Base-by-base conservation (phyloP, 805 yeast species). In the Metschnikowia cubensis region DNA sequence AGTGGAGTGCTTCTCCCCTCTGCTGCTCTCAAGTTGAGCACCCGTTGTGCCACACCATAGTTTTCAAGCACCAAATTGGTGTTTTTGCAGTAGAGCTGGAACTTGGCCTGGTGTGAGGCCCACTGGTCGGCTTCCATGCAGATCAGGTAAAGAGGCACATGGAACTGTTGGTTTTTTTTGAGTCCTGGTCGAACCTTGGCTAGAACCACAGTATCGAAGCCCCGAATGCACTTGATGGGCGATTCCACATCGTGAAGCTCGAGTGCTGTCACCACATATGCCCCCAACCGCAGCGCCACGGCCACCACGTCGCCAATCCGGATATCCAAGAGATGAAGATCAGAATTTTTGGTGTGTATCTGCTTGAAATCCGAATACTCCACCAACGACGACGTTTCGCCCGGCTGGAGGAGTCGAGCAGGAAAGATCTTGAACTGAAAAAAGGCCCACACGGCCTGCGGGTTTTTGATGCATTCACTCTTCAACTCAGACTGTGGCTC, bases 221-320 rank as follows among this genome's bases (percentile, higher is more conserved):
- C 90, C 54, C 89, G 68, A 50, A 82, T 70, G 59, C 89, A 84
- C 44, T 72, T 64, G 6, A 84, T 38, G 1, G 15, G 21, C 13
- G 58, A 31, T 39, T 47, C 48, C 66, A 63, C 35, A 65, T 68
- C 48, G 4, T 50, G 55, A 21, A 44, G 46, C 17, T 58, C 48
- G 34, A 84, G 61, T 0, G 83, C 87, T 1, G 76, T 70, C 2
- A 84, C 80, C 5, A 53, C 48, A 56, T 72, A 80, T 6, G 61
- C 61, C 1, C 61, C 54, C 6, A 63, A 57, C 20, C 53, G 59
- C 15, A 68, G 65, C 13, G 67, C 63, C 31, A 75, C 54, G 14
- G 66, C 65, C 1, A 85, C 72, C 0, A 50, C 58, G 54, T 85
- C 89, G 2, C 87, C 89, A 15, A 84, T 64, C 37, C 80, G 62